A percentile compares a stretch with the other conserved stretches of the same genome.
Evolutionary conservation across 2,329 filamentous ascomycete species (phyloP).

Genomic region (Colletotrichum tabaci): DNA sequence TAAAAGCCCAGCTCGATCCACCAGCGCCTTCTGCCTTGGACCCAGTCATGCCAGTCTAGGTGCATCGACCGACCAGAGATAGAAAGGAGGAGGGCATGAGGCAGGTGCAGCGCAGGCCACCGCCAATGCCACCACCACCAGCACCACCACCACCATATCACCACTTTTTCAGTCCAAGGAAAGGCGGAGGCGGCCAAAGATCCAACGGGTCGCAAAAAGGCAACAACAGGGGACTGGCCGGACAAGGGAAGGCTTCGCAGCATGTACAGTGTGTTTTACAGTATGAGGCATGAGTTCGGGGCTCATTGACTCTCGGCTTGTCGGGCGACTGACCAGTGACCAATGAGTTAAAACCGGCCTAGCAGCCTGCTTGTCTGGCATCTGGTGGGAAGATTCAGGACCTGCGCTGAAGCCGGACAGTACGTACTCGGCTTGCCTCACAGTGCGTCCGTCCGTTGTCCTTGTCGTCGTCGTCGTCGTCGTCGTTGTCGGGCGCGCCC

Average conservation of each 20-base stretch:
- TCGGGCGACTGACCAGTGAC: too few relatives aligned
- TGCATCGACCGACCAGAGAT: not conserved
- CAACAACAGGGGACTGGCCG: not conserved
- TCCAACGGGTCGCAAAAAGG: slow-evolving; percentile 1
- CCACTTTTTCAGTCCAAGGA: not conserved
- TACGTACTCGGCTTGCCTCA: slow-evolving; percentile 4
- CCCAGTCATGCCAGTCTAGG: not conserved
- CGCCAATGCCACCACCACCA: not conserved
- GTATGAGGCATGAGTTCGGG: not conserved
- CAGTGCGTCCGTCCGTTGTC: slow-evolving; percentile 9
- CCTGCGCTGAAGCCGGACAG: not conserved
- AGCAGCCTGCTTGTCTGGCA: not conserved
- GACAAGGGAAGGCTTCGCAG: not conserved
- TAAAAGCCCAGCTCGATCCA: not conserved
- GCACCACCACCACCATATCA: not conserved
- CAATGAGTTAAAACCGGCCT: not conserved
- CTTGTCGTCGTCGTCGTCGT: not conserved
- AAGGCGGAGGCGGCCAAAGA: not conserved
- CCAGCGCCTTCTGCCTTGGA: not conserved
- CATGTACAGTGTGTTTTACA: not conserved
- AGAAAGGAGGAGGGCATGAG: not conserved
- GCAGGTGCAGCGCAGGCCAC: not conserved
- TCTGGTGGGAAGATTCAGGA: not conserved
- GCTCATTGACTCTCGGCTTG: not conserved
- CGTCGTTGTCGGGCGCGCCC: slow-evolving; percentile 43